These are phyloP conservation scores for Solanum hybrid DNA, from an alignment of 305 asterid genomes.

Conservation along the genomic window DNA sequence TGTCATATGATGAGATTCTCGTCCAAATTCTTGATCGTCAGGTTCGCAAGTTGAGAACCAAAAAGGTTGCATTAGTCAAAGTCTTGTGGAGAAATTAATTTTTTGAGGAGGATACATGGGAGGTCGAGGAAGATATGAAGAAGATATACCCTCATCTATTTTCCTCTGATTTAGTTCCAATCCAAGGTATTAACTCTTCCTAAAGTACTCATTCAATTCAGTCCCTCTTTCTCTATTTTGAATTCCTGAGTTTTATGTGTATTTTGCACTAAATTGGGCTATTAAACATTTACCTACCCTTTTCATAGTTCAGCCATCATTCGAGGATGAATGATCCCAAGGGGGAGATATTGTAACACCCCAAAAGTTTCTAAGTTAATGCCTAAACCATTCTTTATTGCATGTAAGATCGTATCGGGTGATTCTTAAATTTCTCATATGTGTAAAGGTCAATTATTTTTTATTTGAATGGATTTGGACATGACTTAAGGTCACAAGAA, in stretches of 20 bases:
- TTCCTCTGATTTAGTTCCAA: background rate
- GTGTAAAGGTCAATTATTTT: background rate
- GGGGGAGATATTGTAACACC: background rate
- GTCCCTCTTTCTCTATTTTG: no score
- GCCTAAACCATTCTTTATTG: background rate
- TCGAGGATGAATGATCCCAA: background rate
- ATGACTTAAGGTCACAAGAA: no score
- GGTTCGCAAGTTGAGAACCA: background rate
- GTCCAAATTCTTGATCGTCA: background rate
- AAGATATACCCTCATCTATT: background rate
- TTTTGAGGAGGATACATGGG: background rate
- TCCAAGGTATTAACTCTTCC: background rate
- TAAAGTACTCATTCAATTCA: no score
- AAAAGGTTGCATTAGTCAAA: background rate
- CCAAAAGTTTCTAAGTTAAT: background rate
- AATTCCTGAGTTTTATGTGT: no score
- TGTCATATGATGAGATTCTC: background rate
- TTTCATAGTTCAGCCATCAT: no score
- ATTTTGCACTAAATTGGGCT: no score
- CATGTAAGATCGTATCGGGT: background rate
- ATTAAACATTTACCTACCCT: no score
- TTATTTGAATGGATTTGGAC: no score
- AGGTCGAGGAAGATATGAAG: background rate
- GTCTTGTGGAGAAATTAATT: background rate
- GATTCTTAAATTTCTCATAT: background rate